Base-by-base conservation (phyloP, 208 protist species). In the Tritrichomonas musculus region DNA sequence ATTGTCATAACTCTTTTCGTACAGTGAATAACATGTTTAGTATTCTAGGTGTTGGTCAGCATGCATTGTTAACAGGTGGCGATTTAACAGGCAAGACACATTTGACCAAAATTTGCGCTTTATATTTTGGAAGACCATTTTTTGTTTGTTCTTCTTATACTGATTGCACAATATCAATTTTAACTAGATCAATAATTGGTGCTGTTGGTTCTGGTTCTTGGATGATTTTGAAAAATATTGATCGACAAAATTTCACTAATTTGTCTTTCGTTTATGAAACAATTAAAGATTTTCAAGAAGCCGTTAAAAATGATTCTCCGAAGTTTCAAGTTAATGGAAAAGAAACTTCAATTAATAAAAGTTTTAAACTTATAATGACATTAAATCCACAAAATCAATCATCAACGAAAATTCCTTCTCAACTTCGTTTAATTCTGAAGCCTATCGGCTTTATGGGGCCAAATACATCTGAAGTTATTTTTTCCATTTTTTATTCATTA, bases 41-140 rank as follows among this genome's bases (percentile, higher is more conserved):
- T 39, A 30, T 27, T 33, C 33, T 88, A 0, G 57, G 33, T 44
- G 17, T 33, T 30, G 47, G 41, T n/a, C 53, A 88, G 9, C 44
- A 53, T 49, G 14, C 77, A 39, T 33, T 88, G 41, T 53, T 88
- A n/a, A 39, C 27, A 39, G 77, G 77, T 88, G 41, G n/a, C 20
- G 77, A 88, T 44, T 44, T 53, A 53, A 47, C 57, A 39, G 77
- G 77, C 17, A 88, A 88, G 47, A 88, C 33, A 88, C 47, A 88
- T 50, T 39, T 88, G 0, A 88, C 44, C 39, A 47, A 44, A 60
- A 20, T 33, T n/a, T n/a, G 53, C 9, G 77, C 77, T 11, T 33
- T n/a, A 17, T 53, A 41, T 27, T 88, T 57, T 30, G 77, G 77
- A 60, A 53, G 47, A 53, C 44, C 44, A 3, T 57, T 57, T 57